phyloP scores from a whole-genome alignment of 2,329 filamentous ascomycete species.

The Madurella mycetomatis region DNA sequence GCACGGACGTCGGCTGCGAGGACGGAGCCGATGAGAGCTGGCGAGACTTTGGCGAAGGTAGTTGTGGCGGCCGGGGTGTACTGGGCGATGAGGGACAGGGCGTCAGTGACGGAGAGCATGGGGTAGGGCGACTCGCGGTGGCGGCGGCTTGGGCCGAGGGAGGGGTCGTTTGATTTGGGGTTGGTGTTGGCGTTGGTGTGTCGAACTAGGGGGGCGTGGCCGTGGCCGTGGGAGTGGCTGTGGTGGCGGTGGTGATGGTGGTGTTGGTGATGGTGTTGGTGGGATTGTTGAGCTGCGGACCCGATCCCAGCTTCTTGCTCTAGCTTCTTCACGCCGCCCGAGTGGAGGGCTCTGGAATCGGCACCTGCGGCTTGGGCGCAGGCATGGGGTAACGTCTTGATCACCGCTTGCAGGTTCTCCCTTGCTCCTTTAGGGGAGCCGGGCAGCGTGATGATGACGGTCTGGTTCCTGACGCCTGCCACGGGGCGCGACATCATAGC shows the following conservation, averaged over 20 bases:
- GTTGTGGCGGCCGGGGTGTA: conserved; percentile 63
- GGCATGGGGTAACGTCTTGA: conserved; percentile 93
- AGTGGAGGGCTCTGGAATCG: conserved; percentile 74
- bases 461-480: conserved; percentile 77
- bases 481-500: conserved; percentile 95
- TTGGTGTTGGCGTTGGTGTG: conserved; percentile 64
- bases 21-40: conserved; percentile 67
- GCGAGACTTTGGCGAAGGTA: conserved; percentile 57
- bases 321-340: conserved; percentile 75
- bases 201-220: conserved; percentile 62
- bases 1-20: conserved; percentile 80
- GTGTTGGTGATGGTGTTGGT: conserved; percentile 49
- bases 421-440: conserved; percentile 93
- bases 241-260: conserved; percentile 52
- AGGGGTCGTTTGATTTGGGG: conserved; percentile 56
- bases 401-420: conserved; percentile 83
- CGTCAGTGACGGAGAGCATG: conserved; percentile 83
- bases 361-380: conserved; percentile 82
- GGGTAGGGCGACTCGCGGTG: conserved; percentile 86
- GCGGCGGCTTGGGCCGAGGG: conserved; percentile 60
- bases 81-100: conserved; percentile 66
- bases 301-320: conserved; percentile 73
- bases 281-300: conserved; percentile 20
- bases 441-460: conserved; percentile 82
- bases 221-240: conserved; percentile 53